A percentile compares a stretch with the other conserved stretches of the same genome.
Conservation (phyloP, 2,329 filamentous ascomycete species). For the Cytospora piceicola region DNA sequence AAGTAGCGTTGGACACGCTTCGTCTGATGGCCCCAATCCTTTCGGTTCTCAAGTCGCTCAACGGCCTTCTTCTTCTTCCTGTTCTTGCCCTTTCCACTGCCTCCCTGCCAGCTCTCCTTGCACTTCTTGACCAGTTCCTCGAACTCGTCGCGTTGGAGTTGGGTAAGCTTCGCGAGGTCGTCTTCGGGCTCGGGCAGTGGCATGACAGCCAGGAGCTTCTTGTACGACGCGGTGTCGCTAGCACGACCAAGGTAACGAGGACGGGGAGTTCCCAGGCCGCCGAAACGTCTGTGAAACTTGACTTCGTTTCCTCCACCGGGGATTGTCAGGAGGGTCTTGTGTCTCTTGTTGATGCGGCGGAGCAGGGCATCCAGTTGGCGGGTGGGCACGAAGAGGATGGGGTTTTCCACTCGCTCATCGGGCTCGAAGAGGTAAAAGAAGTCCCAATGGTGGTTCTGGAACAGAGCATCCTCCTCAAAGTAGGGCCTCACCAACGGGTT, state of each 20-base stretch:
- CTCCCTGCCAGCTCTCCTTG: conserved; percentile 24
- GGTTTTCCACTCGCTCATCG: conserved; percentile 48
- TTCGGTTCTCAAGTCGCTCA: conserved; percentile 53
- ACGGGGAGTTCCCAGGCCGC: conserved; percentile 59
- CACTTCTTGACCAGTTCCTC: conserved; percentile 51
- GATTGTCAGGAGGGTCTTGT: conserved; percentile 59
- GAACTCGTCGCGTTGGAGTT: conserved; percentile 40
- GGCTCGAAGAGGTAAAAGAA: conserved; percentile 71
- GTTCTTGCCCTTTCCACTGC: conserved; percentile 33
- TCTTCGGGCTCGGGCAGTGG: conserved; percentile 45
- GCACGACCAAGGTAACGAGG: conserved; percentile 71
- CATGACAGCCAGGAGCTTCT: conserved; percentile 38
- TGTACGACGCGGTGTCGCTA: conserved; percentile 44
- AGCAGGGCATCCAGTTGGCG: conserved; percentile 69
- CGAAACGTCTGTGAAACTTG: conserved; percentile 67
- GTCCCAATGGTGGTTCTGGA: conserved; percentile 70
- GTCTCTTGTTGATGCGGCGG: conserved; percentile 63
- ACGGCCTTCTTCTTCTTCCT: conserved; percentile 55
- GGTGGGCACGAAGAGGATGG: conserved; percentile 70
- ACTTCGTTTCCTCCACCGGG: conserved; percentile 54
- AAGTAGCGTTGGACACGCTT: conserved; percentile 72
- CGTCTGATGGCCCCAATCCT: conserved; percentile 58
- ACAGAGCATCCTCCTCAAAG: conserved; percentile 60
- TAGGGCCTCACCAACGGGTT: conserved; percentile 51
- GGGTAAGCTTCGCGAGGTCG: conserved; percentile 40